These are phyloP conservation scores for Gaillardinia entomophila DNA, from an alignment of 805 yeast species.

Conservation along the genomic window DNA sequence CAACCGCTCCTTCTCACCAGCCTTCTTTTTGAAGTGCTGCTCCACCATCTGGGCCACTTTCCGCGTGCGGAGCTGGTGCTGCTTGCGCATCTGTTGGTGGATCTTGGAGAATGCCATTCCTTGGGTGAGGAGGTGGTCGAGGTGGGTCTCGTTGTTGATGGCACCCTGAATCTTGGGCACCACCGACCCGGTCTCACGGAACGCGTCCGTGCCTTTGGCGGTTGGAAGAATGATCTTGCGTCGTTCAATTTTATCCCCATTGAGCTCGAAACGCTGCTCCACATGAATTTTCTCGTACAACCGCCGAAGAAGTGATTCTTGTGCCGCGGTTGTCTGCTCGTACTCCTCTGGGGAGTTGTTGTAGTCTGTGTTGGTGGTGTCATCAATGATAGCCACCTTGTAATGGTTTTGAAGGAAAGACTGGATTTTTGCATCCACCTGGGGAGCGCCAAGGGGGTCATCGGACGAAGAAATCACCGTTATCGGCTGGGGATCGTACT, in stretches of 20 bases:
- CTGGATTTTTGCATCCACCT: constrained; percentile 18
- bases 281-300: constrained; percentile 29
- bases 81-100: constrained; percentile 58
- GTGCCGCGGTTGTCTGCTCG: constrained; percentile 49
- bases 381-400: constrained; percentile 34
- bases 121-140: constrained; percentile 73
- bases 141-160: constrained; percentile 43
- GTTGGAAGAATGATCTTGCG: constrained; percentile 43
- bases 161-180: constrained; percentile 41
- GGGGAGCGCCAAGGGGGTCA: constrained; percentile 16
- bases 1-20: constrained; percentile 83
- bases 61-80: constrained; percentile 61
- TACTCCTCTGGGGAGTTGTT: constrained; percentile 48
- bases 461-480: constrained; percentile 12
- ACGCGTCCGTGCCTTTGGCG: constrained; percentile 39
- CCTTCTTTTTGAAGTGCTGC: constrained; percentile 74
- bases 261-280: constrained; percentile 34
- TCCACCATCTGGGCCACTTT: constrained; percentile 80
- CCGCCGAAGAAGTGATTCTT: constrained; percentile 45
- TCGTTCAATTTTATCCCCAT: constrained; percentile 43
- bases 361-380: constrained; percentile 23
- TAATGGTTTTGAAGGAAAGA: constrained; percentile 21
- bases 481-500: constrained; percentile 23
- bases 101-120: constrained; percentile 66
- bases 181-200: constrained; percentile 37